Base-by-base conservation (phyloP, 73 alveolate genomes). In the Breviolum minutum region DNA sequence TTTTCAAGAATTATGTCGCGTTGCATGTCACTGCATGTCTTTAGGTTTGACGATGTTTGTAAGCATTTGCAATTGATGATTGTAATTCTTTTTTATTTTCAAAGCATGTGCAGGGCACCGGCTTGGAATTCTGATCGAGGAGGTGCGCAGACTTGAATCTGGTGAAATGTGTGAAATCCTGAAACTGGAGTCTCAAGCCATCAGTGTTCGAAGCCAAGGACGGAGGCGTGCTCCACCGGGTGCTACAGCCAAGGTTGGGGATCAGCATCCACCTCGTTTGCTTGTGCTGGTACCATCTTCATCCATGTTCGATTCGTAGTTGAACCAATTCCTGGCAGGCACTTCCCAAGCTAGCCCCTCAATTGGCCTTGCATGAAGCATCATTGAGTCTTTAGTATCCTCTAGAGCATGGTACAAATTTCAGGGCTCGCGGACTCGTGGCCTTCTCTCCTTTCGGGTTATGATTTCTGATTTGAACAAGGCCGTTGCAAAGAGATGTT, bases 141-240 rank as follows among this genome's bases (percentile, higher is more conserved):
- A 29, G 87, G 66, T 14, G 66, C 62, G 26, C 19, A 71, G 40
- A 40, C 54, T 40, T 40, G 54, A 40, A 40, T 40, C 54, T 71
- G 29, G 81, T 17, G 81, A 12, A 20, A 20, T 16, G 81, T 20
- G 32, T 30, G 13, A 20, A 71, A 71, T n/a, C 29, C 29, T 40
- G 54, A 40, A 40, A 40, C 54, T 40, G 54, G 54, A 40, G 54
- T 40, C 54, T 40, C 32, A 12, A 20, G 81, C 80, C 27, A 70
- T 70, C 30, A 70, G 13, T 16, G 14, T 26, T 7, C 30, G 24
- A 74, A 17, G 84, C 7, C 62, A 22, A 79, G 74, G 91, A 82
- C 69, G 91, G 61, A 54, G 91, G 60, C 91, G 91, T 82, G 73
- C 73, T 82, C 91, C 91, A 82, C 91, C 91, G 6, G 91, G 91